A percentile compares a stretch with the other conserved stretches of the same genome.
phyloP scores from a whole-genome alignment of 257 asterid genomes.

The Nemophila menziesii region DNA sequence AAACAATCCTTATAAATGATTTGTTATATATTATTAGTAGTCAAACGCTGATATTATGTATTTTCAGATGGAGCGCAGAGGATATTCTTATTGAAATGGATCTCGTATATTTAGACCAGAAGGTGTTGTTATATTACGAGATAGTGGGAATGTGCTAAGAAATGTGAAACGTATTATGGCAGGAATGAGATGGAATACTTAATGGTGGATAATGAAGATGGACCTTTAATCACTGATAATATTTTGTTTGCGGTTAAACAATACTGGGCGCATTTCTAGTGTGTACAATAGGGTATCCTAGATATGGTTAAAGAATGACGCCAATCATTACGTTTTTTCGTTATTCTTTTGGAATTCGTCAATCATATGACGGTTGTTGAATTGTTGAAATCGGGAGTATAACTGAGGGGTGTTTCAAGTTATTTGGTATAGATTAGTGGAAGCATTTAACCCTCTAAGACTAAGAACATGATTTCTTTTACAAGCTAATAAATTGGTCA shows the following conservation, averaged over 20 bases:
- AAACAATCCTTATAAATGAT: background rate
- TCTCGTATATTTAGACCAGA: constrained; percentile 33
- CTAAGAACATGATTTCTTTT: no score
- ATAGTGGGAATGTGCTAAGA: constrained; percentile 19
- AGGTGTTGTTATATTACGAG: constrained; percentile 36
- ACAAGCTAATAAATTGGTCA: no score
- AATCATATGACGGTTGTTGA: no score
- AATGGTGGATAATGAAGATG: constrained; percentile 34
- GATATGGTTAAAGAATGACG: no score
- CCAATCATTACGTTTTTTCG: no score
- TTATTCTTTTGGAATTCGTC: no score
- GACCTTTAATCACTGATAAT: constrained; percentile 26
- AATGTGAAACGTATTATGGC: constrained; percentile 20
- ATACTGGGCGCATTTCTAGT: no score
- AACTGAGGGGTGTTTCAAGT: no score
- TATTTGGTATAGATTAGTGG: no score
- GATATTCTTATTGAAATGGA: constrained; percentile 34
- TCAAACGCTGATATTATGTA: background rate
- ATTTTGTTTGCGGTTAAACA: constrained; percentile 26
- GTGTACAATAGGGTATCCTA: no score
- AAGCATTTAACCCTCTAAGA: no score
- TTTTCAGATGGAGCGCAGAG: constrained; percentile 23
- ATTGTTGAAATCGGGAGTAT: no score
- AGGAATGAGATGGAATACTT: constrained; percentile 34
- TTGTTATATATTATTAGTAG: background rate